Percentiles rank a stretch among this genome's conserved stretches.
Evolutionary conservation across 768 basidiomycete genomes (phyloP).

Genomic region (Mycena filopes): DNA sequence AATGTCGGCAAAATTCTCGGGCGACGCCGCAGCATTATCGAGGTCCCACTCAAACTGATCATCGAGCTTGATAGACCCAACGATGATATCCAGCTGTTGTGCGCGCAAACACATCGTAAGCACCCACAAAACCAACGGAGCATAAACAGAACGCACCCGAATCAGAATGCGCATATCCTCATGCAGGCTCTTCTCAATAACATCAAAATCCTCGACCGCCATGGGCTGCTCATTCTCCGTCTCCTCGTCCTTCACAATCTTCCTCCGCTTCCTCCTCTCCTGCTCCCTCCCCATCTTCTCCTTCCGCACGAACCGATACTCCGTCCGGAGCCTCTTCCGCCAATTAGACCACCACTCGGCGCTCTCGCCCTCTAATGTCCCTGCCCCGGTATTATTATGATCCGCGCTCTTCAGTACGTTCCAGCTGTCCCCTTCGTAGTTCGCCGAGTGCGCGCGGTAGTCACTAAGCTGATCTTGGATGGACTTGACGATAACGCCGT

Average conservation of each 20-base stretch:
- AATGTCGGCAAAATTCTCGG: slow-evolving; percentile 92
- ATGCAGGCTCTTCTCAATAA: slow-evolving; percentile 71
- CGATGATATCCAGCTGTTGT: slow-evolving; percentile 93
- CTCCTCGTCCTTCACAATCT: slow-evolving; percentile 41
- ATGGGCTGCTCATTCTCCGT: slow-evolving; percentile 58
- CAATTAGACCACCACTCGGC: slow-evolving; percentile 78
- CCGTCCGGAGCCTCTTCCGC: slow-evolving; percentile 64
- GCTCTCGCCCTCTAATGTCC: slow-evolving; percentile 60
- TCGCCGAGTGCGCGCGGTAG: slow-evolving; percentile 73
- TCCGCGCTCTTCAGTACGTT: slow-evolving; percentile 42
- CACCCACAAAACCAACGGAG: slow-evolving; percentile 1
- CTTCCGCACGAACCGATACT: slow-evolving; percentile 45
- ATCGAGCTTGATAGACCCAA: slow-evolving; percentile 91
- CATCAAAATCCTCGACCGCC: slow-evolving; percentile 68
- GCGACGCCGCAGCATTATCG: slow-evolving; percentile 79
- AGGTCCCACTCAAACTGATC: slow-evolving; percentile 99
- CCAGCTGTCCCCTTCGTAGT: slow-evolving; percentile 60
- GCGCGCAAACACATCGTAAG: slow-evolving; percentile 6
- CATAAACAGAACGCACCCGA: slow-evolving; percentile 67
- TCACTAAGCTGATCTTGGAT: slow-evolving; percentile 92
- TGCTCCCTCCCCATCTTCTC: slow-evolving; percentile 48
- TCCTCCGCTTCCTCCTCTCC: slow-evolving; percentile 56
- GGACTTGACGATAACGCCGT: slow-evolving; percentile 74
- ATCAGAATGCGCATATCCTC: slow-evolving; percentile 94
- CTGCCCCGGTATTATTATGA: slow-evolving; percentile 38